Base-by-base conservation (phyloP, 2,329 filamentous ascomycete species). In the Fusarium azukiicola region DNA sequence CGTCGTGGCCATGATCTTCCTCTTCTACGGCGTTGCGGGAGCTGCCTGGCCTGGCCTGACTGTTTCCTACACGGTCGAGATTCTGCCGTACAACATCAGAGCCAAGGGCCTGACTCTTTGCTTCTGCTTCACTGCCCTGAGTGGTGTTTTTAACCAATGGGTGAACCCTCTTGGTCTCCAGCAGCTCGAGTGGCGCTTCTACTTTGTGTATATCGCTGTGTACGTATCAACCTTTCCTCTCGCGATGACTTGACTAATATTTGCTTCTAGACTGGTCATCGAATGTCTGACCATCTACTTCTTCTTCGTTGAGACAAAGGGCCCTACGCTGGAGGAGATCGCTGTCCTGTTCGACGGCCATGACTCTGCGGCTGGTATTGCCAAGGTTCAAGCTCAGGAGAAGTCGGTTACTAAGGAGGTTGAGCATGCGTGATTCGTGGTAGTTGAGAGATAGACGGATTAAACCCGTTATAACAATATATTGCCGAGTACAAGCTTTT, bases 211-310 rank as follows among this genome's bases (percentile, higher is more conserved):
- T 21, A 82, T 83, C 5, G 81, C 38, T 1, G 76, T 82, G 81
- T 82, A 76, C 73, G 81, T 77, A 11, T 11, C n/a, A 14, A 2
- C 0, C 3, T 1, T 3, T 1, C 3, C 6, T 17, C 5, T 6
- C 3, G 1, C 7, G 0, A 13, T 0, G 0, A 2, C 1, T 13
- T 7, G 7, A 5, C 47, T 72, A 44, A 75, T 32, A 9, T 47
- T 1, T 1, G 2, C 27, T 46, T 11, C 3, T 12, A 82, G 81
- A 0, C 58, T 83, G 61, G 71, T 83, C 1, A 74, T 83, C 2
- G 81, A 83, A 44, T 83, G 79, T 40, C 54, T 83, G 0, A 69
- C 82, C 1, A 83, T 83, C 6, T 83, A 82, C 67, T 82, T 83
- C 68, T 82, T 82, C 66, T 83, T 83, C 8, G 81, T 83, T 1